Evolutionary conservation across 176 grass and related monocot species (phyloP).

Genomic region (Zoysia japonica): DNA sequence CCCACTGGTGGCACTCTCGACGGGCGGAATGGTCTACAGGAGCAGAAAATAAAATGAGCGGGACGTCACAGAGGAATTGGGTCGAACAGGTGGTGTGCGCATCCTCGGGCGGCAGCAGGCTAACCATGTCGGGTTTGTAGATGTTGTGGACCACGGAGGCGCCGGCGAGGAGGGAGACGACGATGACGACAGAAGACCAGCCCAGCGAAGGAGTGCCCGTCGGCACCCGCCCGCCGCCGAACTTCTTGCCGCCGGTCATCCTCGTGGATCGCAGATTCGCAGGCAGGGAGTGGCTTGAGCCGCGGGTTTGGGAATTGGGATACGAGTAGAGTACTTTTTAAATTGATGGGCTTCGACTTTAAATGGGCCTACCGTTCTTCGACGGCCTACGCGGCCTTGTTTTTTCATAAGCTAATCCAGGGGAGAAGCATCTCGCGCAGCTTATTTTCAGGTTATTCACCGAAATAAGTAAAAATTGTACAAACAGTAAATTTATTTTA

Average conservation of each 20-base stretch:
- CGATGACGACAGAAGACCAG: conserved; percentile 11
- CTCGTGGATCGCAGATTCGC: neutral
- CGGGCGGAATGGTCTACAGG: neutral
- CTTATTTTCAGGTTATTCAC: too few species aligned
- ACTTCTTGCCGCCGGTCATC: conserved; percentile 2
- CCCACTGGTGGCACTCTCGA: neutral
- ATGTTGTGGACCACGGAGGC: neutral
- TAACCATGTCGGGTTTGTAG: neutral
- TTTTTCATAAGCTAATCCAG: too few species aligned
- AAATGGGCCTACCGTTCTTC: neutral
- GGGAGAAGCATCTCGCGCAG: too few species aligned
- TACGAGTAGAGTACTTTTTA: neutral
- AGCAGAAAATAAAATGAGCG: neutral
- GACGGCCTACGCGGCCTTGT: neutral
- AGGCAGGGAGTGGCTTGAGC: neutral
- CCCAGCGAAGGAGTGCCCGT: neutral
- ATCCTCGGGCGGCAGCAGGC: neutral
- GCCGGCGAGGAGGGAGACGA: conserved; percentile 1
- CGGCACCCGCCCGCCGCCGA: neutral
- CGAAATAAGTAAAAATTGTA: too few species aligned
- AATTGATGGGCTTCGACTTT: neutral
- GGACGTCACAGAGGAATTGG: neutral
- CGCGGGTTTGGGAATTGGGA: neutral
- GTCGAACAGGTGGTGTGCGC: neutral
- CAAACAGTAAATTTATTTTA: too few species aligned